phyloP scores from a whole-genome alignment of 2,329 filamentous ascomycete genomes.

The Ophiostoma ulmi region DNA sequence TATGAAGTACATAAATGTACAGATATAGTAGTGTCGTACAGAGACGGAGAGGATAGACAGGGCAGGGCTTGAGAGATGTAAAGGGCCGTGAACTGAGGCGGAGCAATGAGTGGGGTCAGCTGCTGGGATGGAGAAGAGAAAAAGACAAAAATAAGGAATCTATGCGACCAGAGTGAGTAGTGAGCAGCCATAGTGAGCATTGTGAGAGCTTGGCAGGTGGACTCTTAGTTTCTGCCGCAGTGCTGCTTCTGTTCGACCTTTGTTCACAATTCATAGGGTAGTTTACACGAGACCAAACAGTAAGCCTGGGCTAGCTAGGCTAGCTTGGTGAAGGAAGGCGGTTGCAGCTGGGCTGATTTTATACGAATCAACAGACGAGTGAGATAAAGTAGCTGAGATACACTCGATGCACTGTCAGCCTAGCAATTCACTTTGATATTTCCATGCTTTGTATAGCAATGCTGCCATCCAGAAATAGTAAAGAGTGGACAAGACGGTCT shows the following conservation, averaged over 20 bases:
- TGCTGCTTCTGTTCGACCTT: neutral
- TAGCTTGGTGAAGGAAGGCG: neutral
- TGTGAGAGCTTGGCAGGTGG: conserved; percentile 5
- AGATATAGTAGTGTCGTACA: neutral
- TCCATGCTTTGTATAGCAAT: neutral
- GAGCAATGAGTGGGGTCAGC: conserved; percentile 3
- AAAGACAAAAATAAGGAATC: neutral
- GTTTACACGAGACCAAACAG: neutral
- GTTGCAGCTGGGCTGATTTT: neutral
- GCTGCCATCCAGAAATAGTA: neutral
- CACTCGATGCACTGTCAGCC: neutral
- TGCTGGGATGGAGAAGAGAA: neutral
- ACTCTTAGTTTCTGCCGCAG: neutral
- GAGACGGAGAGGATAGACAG: neutral
- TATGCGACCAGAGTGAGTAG: neutral
- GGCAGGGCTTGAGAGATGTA: neutral
- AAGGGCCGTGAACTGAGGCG: conserved; percentile 13
- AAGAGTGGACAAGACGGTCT: neutral
- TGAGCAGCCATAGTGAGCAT: neutral
- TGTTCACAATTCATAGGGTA: neutral
- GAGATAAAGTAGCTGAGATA: neutral
- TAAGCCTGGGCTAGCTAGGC: neutral
- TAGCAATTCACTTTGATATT: neutral
- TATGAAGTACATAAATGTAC: neutral
- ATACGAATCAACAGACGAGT: neutral